Conservation (phyloP, 2,329 filamentous ascomycete genomes). For the Escovopsis weberi region DNA sequence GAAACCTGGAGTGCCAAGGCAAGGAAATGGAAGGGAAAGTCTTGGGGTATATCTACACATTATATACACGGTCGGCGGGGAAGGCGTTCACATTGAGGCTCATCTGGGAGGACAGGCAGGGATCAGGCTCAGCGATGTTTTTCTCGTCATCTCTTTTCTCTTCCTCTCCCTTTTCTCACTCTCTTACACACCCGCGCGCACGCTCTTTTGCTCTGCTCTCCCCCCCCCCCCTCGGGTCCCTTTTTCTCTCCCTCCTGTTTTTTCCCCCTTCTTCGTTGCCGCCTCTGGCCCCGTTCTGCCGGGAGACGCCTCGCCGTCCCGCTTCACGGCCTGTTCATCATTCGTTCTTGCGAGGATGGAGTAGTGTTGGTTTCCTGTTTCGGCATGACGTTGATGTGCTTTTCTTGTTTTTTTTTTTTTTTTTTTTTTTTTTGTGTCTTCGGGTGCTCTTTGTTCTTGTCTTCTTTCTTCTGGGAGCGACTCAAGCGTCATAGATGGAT, state of each 20-base stretch:
- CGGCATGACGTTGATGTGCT: no score
- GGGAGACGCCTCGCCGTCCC: no score
- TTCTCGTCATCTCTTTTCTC: slow-evolving; percentile 1
- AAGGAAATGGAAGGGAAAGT: neutral
- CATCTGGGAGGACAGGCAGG: slow-evolving; percentile 2
- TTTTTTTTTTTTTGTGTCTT: no score
- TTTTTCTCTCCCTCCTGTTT: neutral
- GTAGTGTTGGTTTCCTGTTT: no score
- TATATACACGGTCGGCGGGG: slow-evolving; percentile 6
- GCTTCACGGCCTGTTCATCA: no score
- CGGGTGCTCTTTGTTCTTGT: no score
- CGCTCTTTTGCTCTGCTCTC: neutral
- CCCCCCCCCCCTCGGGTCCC: neutral
- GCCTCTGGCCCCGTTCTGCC: no score
- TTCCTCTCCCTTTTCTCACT: slow-evolving; percentile 1
- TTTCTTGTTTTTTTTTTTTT: no score
- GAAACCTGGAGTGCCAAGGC: neutral
- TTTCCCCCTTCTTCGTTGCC: neutral
- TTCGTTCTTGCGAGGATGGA: no score
- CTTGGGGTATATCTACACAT: slow-evolving; percentile 4
- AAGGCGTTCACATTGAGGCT: slow-evolving; percentile 7
- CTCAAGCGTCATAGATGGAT: slow-evolving; percentile 7
- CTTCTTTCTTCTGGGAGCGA: slow-evolving; percentile 1
- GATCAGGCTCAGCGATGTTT: neutral
- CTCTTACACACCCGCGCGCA: no score